A percentile compares a stretch with the other conserved stretches of the same genome.
Conservation (phyloP, 2,329 filamentous ascomycete species). For the Cercospora zeae-maydis region DNA sequence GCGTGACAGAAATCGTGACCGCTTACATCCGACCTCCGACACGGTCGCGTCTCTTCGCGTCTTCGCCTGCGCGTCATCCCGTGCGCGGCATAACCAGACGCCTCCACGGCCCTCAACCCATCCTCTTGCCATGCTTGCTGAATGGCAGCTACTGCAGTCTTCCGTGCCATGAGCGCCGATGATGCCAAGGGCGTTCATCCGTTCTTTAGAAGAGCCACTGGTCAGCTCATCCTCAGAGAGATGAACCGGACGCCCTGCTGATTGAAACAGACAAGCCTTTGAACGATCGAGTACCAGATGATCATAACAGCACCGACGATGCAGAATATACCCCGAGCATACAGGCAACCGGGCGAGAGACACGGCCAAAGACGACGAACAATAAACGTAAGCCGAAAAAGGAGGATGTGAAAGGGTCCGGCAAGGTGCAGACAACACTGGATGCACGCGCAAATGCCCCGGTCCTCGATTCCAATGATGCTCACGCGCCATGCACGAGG, state of each 20-base stretch:
- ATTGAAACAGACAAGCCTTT: constrained; percentile 3
- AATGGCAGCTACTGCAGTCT: constrained; percentile 26
- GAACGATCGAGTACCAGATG: not conserved
- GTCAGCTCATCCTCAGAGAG: constrained; percentile 3
- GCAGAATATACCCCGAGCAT: not conserved
- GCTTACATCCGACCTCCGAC: not conserved
- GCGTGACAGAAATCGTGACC: not conserved
- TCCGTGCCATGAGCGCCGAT: constrained; percentile 29
- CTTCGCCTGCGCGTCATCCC: constrained; percentile 2
- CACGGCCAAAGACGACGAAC: constrained; percentile 17
- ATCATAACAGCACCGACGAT: not conserved
- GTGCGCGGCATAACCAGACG: not conserved
- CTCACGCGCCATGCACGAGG: not conserved
- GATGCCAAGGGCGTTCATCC: constrained; percentile 30
- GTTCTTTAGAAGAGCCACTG: constrained; percentile 30
- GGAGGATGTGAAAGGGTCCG: constrained; percentile 14
- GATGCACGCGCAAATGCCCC: constrained; percentile 28
- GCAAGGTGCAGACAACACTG: constrained; percentile 33
- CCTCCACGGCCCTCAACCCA: not conserved
- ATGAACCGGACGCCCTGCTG: constrained; percentile 1
- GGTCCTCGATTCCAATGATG: not conserved
- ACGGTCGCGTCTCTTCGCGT: constrained; percentile 1
- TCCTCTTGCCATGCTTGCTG: constrained; percentile 1
- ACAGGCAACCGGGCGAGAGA: not conserved
- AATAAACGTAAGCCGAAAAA: constrained; percentile 19